These are phyloP conservation scores for Geotrichum phurueaensis DNA, from an alignment of 1,139 yeast genomes.

Conservation along the genomic window DNA sequence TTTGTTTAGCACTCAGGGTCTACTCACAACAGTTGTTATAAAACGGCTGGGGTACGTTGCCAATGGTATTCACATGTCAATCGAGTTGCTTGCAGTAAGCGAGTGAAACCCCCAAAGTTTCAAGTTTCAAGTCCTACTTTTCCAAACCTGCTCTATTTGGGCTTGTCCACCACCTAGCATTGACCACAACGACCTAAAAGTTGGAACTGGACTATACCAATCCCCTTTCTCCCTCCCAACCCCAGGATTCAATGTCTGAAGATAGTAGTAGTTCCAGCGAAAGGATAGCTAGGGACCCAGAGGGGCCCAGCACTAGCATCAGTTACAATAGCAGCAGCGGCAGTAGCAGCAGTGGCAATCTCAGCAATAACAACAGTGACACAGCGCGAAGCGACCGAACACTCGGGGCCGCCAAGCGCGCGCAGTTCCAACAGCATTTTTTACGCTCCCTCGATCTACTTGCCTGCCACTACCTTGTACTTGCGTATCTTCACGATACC, in stretches of 20 bases:
- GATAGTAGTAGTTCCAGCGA: not conserved
- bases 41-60: no score
- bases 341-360: not conserved
- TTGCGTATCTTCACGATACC: constrained; percentile 15
- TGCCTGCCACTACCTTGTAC: constrained; percentile 8
- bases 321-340: not conserved
- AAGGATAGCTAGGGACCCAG: not conserved
- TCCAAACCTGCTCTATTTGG: no score
- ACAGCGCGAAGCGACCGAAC: not conserved
- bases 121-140: no score
- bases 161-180: no score
- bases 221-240: no score
- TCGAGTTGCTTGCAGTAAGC: no score
- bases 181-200: no score
- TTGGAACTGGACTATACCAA: no score
- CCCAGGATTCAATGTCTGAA: not conserved
- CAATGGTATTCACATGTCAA: no score
- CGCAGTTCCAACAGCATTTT: constrained; percentile 26
- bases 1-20: no score
- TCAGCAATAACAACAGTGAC: not conserved
- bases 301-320: not conserved
- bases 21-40: no score
- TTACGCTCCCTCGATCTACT: constrained; percentile 24
- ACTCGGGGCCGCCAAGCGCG: not conserved
- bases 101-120: no score